Evolutionary conservation across 208 protist species (phyloP), one percentile per base, ranked within the genome.

Genomic region (Phytomonas sp.): DNA sequence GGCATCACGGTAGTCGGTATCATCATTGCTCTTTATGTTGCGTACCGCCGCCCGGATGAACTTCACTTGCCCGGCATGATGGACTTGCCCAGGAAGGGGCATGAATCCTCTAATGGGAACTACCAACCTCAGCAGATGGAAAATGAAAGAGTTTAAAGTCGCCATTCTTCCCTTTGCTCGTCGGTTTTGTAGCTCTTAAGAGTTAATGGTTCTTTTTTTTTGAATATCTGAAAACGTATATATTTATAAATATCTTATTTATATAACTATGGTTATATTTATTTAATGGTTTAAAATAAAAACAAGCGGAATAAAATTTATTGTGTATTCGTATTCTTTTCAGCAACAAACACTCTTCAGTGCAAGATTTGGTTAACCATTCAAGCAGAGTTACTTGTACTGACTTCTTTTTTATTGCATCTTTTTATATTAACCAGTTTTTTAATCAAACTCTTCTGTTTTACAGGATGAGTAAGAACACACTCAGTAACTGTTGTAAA

Each of bases 11-110:
- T 86, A 4, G 79, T 72, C 11, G 80, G 83, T 56, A 70, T 82
- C 70, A 74, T 74, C 59, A 66, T 78, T 33, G 81, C 72, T 0
- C 70, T 87, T 42, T 80, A 75, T 64, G 74, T 83, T 60, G 84
- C 78, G 31, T 81, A 85, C 74, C 81, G 71, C 66, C 84, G 84
- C 45, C 84, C 84, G 5, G 74, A 79, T 56, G 75, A 85, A 74
- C 69, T 89, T 40, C 67, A 84, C 59, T 67, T 84, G 32, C 73
- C 72, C 63, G 67, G 79, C 65, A 78, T 74, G 29, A 71, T 76
- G 29, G 76, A 76, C 40, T 81, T 81, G 79, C 65, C 71, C 52
- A 76, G 73, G 12, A 60, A 73, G 42, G 76, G 78, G 66, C 70
- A 63, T 70, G 70, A 71, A 40, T 49, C 68, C 19, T 65, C 29